Evolutionary conservation across 116 monocot species (phyloP), one percentile per base, ranked within the genome.

Genomic region (Dioscorea cayenensis): DNA sequence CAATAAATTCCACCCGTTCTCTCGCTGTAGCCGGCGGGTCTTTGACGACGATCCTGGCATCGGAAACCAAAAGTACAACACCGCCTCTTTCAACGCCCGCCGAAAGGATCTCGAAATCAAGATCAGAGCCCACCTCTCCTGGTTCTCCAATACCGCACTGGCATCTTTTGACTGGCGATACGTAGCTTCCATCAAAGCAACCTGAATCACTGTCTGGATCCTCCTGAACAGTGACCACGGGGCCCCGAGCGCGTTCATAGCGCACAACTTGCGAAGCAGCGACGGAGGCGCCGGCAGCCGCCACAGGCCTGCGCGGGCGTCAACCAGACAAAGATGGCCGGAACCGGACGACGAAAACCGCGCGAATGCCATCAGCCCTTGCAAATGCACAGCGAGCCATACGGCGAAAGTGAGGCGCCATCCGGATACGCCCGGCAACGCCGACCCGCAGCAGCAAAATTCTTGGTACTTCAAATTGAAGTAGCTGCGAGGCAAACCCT

Each of bases 101-200:
- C 67, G 51, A 66, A 84, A 87, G n/a, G 48, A 89, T 84, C 59
- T 89, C 90, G 36, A 87, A 93, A 82, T 93, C 93, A 27, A 89
- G 68, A 79, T 93, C 87, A 93, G 2, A 70, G 49, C 21, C 74
- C 52, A 77, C 79, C 38, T 29, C 43, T 62, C 80, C 28, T 13
- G 66, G 21, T 62, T 35, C 28, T 52, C 73, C 78, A 73, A 5
- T n/a, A 14, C n/a, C n/a, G n/a, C n/a, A n/a, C n/a, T n/a, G n/a
- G n/a, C n/a, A n/a, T n/a, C n/a, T n/a, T n/a, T n/a, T n/a, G n/a
- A n/a, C n/a, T n/a, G n/a, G n/a, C n/a, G n/a, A n/a, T n/a, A n/a
- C n/a, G n/a, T n/a, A n/a, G n/a, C n/a, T 37, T 7, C 65, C 35
- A 36, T 35, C 36, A 81, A 22, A 36, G 73, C 80, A 19, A 36